Percentiles rank a stretch among this genome's conserved stretches.
These are phyloP conservation scores for Mortierella hygrophila DNA, from an alignment of 192 early-diverging fungal species.

Conservation along the genomic window DNA sequence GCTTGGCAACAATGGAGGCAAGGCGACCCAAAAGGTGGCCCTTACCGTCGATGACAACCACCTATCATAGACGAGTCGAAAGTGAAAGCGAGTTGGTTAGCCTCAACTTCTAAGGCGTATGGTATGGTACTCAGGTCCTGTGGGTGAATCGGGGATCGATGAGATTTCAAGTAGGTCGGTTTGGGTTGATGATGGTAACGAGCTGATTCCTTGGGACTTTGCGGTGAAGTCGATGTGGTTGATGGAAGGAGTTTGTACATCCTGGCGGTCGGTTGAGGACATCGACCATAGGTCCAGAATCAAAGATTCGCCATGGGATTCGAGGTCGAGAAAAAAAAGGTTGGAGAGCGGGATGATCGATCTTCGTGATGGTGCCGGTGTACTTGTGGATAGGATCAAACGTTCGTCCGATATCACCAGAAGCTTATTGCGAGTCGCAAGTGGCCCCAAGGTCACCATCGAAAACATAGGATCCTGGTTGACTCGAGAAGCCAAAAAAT, in stretches of 20 bases:
- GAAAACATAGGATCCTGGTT: neutral
- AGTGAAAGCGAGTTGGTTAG: neutral
- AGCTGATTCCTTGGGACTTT: neutral
- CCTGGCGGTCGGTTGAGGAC: neutral
- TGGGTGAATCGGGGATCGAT: slow-evolving; percentile 11
- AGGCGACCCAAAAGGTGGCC: slow-evolving; percentile 98
- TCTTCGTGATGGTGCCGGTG: neutral
- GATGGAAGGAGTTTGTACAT: neutral
- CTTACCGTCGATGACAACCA: slow-evolving; percentile 99
- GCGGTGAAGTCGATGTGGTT: neutral
- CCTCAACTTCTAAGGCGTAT: neutral
- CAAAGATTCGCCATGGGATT: slow-evolving; percentile 3
- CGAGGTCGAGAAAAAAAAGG: neutral
- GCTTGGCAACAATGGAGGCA: slow-evolving; percentile 98
- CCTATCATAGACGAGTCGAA: slow-evolving; percentile 63
- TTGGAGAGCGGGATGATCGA: neutral
- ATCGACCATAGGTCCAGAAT: slow-evolving; percentile 2
- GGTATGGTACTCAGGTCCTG: neutral
- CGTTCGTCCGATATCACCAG: neutral
- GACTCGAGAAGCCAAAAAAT: neutral
- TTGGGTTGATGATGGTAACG: slow-evolving; percentile 2
- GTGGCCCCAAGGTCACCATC: neutral
- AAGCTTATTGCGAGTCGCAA: neutral
- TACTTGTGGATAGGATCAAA: neutral
- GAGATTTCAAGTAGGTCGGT: neutral